Evolutionary conservation across 306 rosid species (phyloP).

Genomic region (Cucurbita moschata): DNA sequence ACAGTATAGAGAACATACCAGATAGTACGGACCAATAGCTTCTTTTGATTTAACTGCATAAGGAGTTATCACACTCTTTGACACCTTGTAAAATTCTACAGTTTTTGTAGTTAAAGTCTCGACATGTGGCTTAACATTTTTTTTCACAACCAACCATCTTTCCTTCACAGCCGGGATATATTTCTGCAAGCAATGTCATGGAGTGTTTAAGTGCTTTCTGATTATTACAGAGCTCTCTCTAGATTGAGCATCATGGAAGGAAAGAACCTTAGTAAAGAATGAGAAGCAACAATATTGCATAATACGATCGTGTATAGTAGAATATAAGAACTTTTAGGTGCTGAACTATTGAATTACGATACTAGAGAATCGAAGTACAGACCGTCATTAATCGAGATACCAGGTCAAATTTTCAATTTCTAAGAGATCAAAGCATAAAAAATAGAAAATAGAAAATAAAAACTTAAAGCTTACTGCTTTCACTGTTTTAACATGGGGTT

Average conservation of each 20-base stretch:
- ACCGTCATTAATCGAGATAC: neutral
- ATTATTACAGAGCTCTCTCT: neutral
- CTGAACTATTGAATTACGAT: neutral
- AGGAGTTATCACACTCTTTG: conserved; percentile 55
- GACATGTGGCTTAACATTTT: conserved; percentile 58
- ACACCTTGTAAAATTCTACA: conserved; percentile 44
- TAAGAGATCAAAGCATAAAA: neutral
- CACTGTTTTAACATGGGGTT: conserved; percentile 61
- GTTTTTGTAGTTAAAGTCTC: conserved; percentile 34
- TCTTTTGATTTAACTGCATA: conserved; percentile 45
- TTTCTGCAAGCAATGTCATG: conserved; percentile 35
- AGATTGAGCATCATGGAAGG: neutral
- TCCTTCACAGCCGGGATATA: conserved; percentile 59
- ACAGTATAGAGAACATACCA: conserved; percentile 24
- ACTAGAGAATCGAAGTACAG: neutral
- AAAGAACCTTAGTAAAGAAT: neutral
- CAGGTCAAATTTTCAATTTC: neutral
- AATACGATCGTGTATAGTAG: neutral
- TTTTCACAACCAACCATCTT: conserved; percentile 42
- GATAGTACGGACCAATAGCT: conserved; percentile 62
- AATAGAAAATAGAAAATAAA: neutral
- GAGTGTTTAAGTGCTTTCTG: neutral
- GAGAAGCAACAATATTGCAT: neutral
- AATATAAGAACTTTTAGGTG: neutral
- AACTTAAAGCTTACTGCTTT: conserved; percentile 48